Evolutionary conservation across 2,329 filamentous ascomycete genomes (phyloP).

Genomic region (Pestalotiopsis sp.): DNA sequence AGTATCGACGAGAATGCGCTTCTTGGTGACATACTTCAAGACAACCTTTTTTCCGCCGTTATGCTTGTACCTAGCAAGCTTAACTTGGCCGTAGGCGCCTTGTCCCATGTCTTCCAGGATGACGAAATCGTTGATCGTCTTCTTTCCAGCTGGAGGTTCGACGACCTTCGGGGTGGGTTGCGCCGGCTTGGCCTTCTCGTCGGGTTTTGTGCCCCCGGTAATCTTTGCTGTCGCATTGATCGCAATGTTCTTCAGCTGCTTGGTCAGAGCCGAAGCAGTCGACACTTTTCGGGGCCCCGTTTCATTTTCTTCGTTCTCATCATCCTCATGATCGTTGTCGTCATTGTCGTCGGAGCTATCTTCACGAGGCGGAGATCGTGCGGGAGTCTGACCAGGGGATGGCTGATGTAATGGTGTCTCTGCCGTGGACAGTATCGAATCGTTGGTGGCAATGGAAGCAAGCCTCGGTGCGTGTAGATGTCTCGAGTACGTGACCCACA

Average conservation of each 20-base stretch:
- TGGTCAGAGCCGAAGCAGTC: conserved; percentile 52
- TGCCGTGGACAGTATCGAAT: conserved; percentile 64
- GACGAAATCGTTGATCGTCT: conserved; percentile 85
- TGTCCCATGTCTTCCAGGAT: conserved; percentile 98
- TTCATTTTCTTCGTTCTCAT: not conserved
- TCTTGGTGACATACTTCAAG: conserved; percentile 96
- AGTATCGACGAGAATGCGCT: conserved; percentile 94
- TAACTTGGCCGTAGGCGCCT: conserved; percentile 96
- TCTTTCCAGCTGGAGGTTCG: conserved; percentile 60
- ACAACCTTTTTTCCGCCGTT: conserved; percentile 80
- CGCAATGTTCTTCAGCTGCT: conserved; percentile 60
- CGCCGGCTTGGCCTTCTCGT: conserved; percentile 24
- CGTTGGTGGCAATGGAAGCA: conserved; percentile 54
- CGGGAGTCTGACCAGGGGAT: conserved; percentile 72
- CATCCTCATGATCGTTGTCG: not conserved
- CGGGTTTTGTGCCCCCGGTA: conserved; percentile 38
- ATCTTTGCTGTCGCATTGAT: conserved; percentile 58
- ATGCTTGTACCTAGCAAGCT: conserved; percentile 85
- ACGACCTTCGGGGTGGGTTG: conserved; percentile 37
- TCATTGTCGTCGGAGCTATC: conserved; percentile 58
- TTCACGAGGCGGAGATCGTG: conserved; percentile 56
- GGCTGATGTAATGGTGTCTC: conserved; percentile 78
- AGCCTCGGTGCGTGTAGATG: conserved; percentile 80
- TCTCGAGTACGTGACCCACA: conserved; percentile 97
- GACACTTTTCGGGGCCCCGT: conserved; percentile 41